Conservation (phyloP, 2,329 filamentous ascomycete species). For the Purpureocillium lavendulum region DNA sequence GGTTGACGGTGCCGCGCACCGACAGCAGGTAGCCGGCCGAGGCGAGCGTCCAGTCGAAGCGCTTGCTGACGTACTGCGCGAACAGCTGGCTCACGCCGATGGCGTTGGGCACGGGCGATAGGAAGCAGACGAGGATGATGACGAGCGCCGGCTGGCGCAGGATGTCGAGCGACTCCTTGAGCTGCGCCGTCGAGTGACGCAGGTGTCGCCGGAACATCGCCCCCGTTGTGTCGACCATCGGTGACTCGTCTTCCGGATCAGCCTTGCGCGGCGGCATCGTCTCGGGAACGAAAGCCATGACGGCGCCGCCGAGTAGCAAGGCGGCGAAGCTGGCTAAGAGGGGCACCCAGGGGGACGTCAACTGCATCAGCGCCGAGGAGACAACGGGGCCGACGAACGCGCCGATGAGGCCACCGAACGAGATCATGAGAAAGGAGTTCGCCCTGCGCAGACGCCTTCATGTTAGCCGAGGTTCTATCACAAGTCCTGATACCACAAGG, state of each 20-base stretch:
- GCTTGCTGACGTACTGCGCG: conserved; percentile 17
- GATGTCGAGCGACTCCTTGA: conserved; percentile 3
- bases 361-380: conserved; percentile 6
- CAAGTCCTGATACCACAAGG: too few relatives aligned
- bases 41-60: conserved; percentile 14
- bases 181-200: background rate
- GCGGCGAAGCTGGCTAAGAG: conserved; percentile 3
- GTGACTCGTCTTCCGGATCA: background rate
- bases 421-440: conserved; percentile 4
- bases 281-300: conserved; percentile 6
- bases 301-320: background rate
- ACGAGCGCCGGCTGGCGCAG: conserved; percentile 2
- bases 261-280: conserved; percentile 2
- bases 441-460: conserved; percentile 1
- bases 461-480: too few relatives aligned
- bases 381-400: conserved; percentile 4
- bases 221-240: background rate
- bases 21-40: conserved; percentile 14
- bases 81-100: conserved; percentile 10
- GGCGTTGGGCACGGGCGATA: conserved; percentile 7
- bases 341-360: conserved; percentile 5
- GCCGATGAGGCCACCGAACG: conserved; percentile 5
- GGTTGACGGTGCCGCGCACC: conserved; percentile 12
- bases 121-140: conserved; percentile 9
- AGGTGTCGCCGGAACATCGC: background rate